Evolutionary conservation across 257 asterid species (phyloP), one percentile per base, ranked within the genome.

Genomic region (Solanum rostratum): DNA sequence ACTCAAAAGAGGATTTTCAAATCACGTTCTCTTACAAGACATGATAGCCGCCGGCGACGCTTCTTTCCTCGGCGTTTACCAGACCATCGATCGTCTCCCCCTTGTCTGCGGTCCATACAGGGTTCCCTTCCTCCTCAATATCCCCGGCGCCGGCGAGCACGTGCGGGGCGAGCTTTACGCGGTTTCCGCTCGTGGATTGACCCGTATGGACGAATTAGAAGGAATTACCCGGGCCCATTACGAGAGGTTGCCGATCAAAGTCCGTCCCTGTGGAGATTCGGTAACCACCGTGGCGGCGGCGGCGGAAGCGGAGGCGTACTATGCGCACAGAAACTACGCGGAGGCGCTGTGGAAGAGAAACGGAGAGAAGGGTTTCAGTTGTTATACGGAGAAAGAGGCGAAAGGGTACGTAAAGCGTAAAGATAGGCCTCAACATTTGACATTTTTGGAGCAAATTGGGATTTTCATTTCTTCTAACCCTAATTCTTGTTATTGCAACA

Each of bases 71-170:
- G 97, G 93, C 88, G 68, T 79, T 54, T 87, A 89, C 90, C 91
- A 86, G 79, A 91, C 98, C 49, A 69, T 81, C 79, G 85, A 85
- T 33, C 74, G 59, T 3, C 90, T 93, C 24, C 98, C 98, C 54
- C 94, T 94, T 87, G 96, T 94, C 7, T 94, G 97, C 85, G 96
- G 97, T 5, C 98, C 98, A 46, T 93, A 85, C 91, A 89, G 95
- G 59, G 98, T 94, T 43, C 97, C 98, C 12, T 93, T 94, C 90
- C 97, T 94, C 88, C 93, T 94, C 89, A 91, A 94, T 83, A 86
- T 93, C 84, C 96, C 96, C 66, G 92, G 91, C 80, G 87, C 53
- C 33, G 96, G 92, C 62, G 89, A 88, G 33, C 94, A 88, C 84
- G 95, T 94, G 60, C 84, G 84, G 73, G 98, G 98, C 63, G 98